Conservation (phyloP, 2,329 filamentous ascomycete species). For the Capronia coronata region DNA sequence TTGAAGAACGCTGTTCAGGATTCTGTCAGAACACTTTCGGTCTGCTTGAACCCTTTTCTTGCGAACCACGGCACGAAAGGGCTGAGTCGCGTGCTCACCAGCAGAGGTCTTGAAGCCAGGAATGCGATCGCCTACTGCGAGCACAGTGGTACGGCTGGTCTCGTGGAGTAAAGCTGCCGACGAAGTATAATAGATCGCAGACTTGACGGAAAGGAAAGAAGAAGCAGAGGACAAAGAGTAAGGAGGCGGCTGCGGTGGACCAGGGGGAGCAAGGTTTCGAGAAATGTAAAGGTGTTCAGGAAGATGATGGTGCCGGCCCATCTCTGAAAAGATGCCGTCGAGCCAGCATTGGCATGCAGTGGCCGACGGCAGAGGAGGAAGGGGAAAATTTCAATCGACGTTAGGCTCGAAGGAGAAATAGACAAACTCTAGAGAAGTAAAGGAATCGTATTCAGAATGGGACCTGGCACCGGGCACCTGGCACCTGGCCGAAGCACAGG, state of each 20-base stretch:
- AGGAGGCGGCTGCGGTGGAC: slow-evolving; percentile 13
- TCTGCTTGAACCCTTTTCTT: background rate
- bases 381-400: slow-evolving; percentile 5
- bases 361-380: slow-evolving; percentile 7
- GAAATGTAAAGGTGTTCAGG: slow-evolving; percentile 28
- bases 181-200: slow-evolving; percentile 15
- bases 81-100: slow-evolving; percentile 27
- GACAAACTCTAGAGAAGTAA: background rate
- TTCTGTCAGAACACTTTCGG: slow-evolving; percentile 7
- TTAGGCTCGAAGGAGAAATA: background rate
- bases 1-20: slow-evolving; percentile 66
- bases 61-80: background rate
- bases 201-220: slow-evolving; percentile 22
- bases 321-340: slow-evolving; percentile 5
- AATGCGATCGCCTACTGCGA: slow-evolving; percentile 31
- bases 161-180: slow-evolving; percentile 18
- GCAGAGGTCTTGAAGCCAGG: slow-evolving; percentile 33
- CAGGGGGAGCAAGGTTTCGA: slow-evolving; percentile 22
- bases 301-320: slow-evolving; percentile 28
- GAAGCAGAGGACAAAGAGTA: slow-evolving; percentile 18
- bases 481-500: background rate
- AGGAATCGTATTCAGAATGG: background rate
- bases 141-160: slow-evolving; percentile 18
- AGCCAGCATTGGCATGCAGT: slow-evolving; percentile 20
- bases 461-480: background rate